Conservation (phyloP, 352 stramenopile genomes). For the Aphanomyces astaci region DNA sequence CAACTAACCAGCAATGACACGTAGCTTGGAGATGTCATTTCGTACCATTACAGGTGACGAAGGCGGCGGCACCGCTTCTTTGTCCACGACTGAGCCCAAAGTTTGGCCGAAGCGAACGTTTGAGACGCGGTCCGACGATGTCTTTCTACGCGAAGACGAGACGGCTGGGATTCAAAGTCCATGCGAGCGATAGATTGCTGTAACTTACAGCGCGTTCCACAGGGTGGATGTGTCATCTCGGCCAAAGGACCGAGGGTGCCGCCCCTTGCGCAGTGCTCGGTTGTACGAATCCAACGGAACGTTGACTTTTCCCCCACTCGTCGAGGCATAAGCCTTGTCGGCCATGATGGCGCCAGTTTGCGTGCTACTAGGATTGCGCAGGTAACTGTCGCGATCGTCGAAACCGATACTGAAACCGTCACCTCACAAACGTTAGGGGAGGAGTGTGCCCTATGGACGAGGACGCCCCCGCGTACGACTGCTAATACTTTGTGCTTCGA, state of each 20-base stretch:
- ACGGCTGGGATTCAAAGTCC: no score
- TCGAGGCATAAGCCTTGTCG: no score
- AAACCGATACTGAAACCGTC: neutral
- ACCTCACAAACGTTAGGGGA: no score
- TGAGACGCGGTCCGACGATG: neutral
- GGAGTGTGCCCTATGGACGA: no score
- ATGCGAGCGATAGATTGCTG: neutral
- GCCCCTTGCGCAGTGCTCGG: neutral
- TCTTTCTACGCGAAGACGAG: neutral
- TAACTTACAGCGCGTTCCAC: neutral
- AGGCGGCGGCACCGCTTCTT: neutral
- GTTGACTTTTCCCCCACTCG: neutral
- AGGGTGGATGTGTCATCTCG: neutral
- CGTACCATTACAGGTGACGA: neutral
- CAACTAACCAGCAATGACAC: neutral
- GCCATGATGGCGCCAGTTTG: no score
- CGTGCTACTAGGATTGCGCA: no score
- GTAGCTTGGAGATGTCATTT: neutral
- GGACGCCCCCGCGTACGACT: neutral
- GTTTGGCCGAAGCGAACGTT: conserved; percentile 10
- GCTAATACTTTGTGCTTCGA: no score
- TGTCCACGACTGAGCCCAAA: conserved; percentile 14
- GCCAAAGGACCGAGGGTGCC: conserved; percentile 15
- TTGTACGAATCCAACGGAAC: conserved; percentile 12
- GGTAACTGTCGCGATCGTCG: no score